A percentile compares a stretch with the other conserved stretches of the same genome.
These are phyloP conservation scores for Blastobotrys elegans DNA, from an alignment of 1,139 yeast genomes.

Conservation along the genomic window DNA sequence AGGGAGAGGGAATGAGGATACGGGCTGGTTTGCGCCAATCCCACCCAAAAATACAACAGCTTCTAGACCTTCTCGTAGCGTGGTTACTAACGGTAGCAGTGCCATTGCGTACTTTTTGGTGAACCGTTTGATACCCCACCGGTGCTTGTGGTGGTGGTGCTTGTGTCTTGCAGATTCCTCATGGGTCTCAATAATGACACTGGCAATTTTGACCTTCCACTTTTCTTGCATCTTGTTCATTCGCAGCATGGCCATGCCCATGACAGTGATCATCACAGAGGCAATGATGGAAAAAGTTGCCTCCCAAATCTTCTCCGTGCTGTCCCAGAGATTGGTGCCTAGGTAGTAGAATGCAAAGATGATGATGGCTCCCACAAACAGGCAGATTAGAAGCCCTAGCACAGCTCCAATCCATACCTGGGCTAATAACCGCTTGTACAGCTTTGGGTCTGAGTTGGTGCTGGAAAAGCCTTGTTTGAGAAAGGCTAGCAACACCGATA, in stretches of 20 bases:
- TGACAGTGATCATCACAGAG: slow-evolving; percentile 71
- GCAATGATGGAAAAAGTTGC: slow-evolving; percentile 81
- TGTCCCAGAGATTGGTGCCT: slow-evolving; percentile 76
- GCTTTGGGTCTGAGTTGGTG: slow-evolving; percentile 36
- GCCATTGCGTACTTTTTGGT: slow-evolving; percentile 70
- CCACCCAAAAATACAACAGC: slow-evolving; percentile 92
- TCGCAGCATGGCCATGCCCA: slow-evolving; percentile 85
- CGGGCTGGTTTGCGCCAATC: slow-evolving; percentile 50
- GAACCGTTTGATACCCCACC: slow-evolving; percentile 23
- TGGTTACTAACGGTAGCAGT: slow-evolving; percentile 73
- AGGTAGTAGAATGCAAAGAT: slow-evolving; percentile 69
- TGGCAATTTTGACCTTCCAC: slow-evolving; percentile 72
- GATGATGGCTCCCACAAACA: slow-evolving; percentile 69
- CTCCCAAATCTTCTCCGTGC: slow-evolving; percentile 87
- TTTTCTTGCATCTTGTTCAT: slow-evolving; percentile 82
- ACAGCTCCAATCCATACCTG: slow-evolving; percentile 88
- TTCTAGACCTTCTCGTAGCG: slow-evolving; percentile 85
- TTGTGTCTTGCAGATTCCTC: slow-evolving; percentile 9
- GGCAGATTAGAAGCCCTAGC: slow-evolving; percentile 67
- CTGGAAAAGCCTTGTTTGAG: slow-evolving; percentile 52
- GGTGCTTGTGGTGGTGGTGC: slow-evolving; percentile 10
- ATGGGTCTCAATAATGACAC: slow-evolving; percentile 42
- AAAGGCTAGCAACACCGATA: slow-evolving; percentile 79
- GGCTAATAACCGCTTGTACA: slow-evolving; percentile 51
- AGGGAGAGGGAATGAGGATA: slow-evolving; percentile 72